These are phyloP conservation scores for Fraxinus paxiana DNA, from an alignment of 305 asterid genomes.

Conservation along the genomic window DNA sequence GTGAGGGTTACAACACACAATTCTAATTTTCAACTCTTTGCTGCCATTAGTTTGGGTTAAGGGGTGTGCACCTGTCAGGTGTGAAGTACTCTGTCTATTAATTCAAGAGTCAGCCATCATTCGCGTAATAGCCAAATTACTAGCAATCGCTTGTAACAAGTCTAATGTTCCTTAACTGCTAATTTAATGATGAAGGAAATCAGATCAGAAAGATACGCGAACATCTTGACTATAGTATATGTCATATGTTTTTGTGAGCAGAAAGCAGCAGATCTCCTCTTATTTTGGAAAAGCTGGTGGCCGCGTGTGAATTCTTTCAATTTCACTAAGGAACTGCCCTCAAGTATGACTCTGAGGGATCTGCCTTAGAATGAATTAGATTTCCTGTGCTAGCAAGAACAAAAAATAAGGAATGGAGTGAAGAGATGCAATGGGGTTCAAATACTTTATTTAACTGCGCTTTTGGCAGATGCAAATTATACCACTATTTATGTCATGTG, in stretches of 20 bases:
- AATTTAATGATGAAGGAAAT: not conserved
- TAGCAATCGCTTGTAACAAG: not conserved
- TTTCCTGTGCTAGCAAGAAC: not conserved
- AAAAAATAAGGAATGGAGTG: not conserved
- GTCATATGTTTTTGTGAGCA: too few species aligned
- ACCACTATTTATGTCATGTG: not conserved
- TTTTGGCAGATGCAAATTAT: not conserved
- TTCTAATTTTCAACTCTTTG: not conserved
- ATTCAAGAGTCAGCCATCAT: not conserved
- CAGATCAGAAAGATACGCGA: too few species aligned
- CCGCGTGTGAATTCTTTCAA: too few species aligned
- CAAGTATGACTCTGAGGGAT: not conserved
- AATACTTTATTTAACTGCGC: not conserved
- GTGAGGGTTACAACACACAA: not conserved
- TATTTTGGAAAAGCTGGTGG: too few species aligned
- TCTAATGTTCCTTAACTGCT: not conserved
- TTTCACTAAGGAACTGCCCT: not conserved
- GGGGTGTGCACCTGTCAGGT: not conserved
- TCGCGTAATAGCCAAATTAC: not conserved
- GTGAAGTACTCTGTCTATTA: not conserved
- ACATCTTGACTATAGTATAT: too few species aligned
- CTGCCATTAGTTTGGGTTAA: not conserved
- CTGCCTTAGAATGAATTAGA: not conserved
- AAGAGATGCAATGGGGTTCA: not conserved
- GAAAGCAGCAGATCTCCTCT: too few species aligned